Conservation (phyloP, 108 stramenopile species). For the Stephanodiscus minutulus region DNA sequence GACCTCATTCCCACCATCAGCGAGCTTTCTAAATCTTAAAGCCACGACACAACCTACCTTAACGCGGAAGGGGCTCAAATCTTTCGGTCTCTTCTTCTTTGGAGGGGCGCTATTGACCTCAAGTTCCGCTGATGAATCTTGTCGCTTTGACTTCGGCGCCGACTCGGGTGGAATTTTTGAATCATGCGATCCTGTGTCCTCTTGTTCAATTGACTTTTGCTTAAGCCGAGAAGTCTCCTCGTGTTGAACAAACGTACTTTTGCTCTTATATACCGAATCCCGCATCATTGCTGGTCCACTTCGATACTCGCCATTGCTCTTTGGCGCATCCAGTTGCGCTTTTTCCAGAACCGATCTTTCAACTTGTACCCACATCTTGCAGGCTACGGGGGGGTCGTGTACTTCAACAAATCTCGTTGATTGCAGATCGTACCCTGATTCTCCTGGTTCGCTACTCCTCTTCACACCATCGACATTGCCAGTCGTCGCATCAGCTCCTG, state of each 20-base stretch:
- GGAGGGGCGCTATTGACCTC: background rate
- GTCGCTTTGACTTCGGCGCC: background rate
- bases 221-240: background rate
- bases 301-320: background rate
- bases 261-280: background rate
- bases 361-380: background rate
- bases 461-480: background rate
- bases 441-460: background rate
- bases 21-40: conserved; percentile 47
- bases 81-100: conserved; percentile 36
- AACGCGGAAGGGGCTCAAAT: conserved; percentile 69
- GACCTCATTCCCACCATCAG: conserved; percentile 46
- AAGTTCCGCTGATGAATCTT: background rate
- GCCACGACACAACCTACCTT: conserved; percentile 72
- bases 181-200: background rate
- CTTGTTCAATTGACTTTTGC: background rate
- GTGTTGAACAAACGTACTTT: background rate
- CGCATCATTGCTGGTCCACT: background rate
- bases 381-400: background rate
- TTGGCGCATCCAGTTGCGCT: background rate
- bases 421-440: background rate
- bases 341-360: background rate
- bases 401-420: conserved; percentile 12
- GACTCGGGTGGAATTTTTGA: background rate
- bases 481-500: background rate